phyloP scores from a whole-genome alignment of 768 basidiomycete species.

The Xerocomus potaroensis region DNA sequence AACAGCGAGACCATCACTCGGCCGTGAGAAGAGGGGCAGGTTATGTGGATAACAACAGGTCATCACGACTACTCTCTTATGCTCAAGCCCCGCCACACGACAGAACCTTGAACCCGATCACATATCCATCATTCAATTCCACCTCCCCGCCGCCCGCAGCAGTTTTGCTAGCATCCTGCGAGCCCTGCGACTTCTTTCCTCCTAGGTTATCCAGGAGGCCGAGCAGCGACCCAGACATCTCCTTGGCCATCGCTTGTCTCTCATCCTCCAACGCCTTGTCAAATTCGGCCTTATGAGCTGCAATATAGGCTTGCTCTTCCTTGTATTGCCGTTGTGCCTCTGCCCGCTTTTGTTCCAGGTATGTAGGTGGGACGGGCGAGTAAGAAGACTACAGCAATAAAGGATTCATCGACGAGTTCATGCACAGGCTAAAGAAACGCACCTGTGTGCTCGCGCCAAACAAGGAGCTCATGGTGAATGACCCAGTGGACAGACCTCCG shows the following conservation, averaged over 20 bases:
- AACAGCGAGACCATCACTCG: no score
- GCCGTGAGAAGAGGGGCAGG: no score
- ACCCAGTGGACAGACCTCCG: constrained; percentile 34
- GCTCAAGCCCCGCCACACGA: no score
- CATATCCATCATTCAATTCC: no score
- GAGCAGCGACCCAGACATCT: constrained; percentile 44
- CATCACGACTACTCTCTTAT: no score
- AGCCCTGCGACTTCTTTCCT: constrained; percentile 22
- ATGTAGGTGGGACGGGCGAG: constrained; percentile 41
- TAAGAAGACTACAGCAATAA: constrained; percentile 16
- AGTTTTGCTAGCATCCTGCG: constrained; percentile 1
- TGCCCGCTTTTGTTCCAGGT: constrained; percentile 48
- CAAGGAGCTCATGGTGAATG: constrained; percentile 43
- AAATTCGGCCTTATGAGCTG: constrained; percentile 47
- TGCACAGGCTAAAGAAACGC: no score
- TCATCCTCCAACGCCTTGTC: constrained; percentile 51
- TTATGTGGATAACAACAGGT: no score
- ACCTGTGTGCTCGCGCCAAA: constrained; percentile 37
- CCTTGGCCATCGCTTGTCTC: constrained; percentile 42
- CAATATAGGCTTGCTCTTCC: constrained; percentile 51
- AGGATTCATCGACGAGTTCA: no score
- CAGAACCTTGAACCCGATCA: no score
- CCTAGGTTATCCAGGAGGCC: constrained; percentile 24
- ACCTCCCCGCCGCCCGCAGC: no score
- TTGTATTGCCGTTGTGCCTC: constrained; percentile 49